These are phyloP conservation scores for Barnettozyma wickerhamii DNA, from an alignment of 805 yeast species.

Conservation along the genomic window DNA sequence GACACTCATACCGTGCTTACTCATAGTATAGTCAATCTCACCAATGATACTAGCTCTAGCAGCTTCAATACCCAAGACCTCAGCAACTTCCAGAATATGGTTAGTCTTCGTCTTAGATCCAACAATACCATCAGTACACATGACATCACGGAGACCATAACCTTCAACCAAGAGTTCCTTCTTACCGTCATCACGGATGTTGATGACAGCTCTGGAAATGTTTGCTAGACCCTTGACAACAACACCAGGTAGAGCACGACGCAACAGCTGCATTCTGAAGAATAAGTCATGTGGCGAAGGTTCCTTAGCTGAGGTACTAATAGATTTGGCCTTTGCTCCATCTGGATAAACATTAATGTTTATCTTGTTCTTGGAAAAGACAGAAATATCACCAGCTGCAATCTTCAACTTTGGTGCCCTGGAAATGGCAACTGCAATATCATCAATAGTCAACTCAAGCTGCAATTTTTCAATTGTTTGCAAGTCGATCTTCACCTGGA, in stretches of 20 bases:
- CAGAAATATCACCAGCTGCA: conserved; percentile 61
- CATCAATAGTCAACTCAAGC: conserved; percentile 80
- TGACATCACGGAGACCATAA: conserved; percentile 91
- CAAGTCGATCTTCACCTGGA: conserved; percentile 78
- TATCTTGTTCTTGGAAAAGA: conserved; percentile 60
- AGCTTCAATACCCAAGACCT: conserved; percentile 95
- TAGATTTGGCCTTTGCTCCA: conserved; percentile 36
- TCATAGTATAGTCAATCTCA: conserved; percentile 97
- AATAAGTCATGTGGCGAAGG: conserved; percentile 51
- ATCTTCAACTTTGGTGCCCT: conserved; percentile 89
- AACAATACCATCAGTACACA: conserved; percentile 95
- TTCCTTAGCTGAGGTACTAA: conserved; percentile 38
- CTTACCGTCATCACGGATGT: conserved; percentile 78
- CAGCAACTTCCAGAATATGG: conserved; percentile 84
- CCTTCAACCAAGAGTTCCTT: conserved; percentile 96
- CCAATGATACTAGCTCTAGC: conserved; percentile 89
- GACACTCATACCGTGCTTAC: conserved; percentile 99
- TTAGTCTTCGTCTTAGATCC: conserved; percentile 86
- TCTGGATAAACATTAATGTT: conserved; percentile 55
- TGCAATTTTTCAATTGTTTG: conserved; percentile 85
- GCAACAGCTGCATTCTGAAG: conserved; percentile 84
- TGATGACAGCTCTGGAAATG: conserved; percentile 93
- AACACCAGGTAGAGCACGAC: conserved; percentile 78
- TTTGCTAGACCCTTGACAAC: conserved; percentile 92
- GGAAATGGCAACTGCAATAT: conserved; percentile 77